Conservation (phyloP, 352 stramenopile species). For the Aphanomyces cochlioides region DNA sequence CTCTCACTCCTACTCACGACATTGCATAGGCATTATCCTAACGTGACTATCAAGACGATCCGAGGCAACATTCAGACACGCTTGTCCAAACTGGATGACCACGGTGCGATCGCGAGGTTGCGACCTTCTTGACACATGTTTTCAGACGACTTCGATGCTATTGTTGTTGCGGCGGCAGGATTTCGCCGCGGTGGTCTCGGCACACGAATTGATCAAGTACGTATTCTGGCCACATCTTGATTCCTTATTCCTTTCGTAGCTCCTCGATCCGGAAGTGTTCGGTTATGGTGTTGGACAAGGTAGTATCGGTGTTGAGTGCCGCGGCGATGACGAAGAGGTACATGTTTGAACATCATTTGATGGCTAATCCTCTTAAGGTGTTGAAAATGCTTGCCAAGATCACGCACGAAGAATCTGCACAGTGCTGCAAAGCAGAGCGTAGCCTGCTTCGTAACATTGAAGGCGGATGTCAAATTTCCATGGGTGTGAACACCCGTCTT, state of each 20-base stretch:
- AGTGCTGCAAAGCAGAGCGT: slow-evolving; percentile 76
- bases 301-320: slow-evolving; percentile 83
- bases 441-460: slow-evolving; percentile 77
- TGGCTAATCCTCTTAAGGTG: slow-evolving; percentile 36
- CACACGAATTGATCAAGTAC: slow-evolving; percentile 65
- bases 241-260: slow-evolving; percentile 30
- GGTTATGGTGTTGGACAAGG: slow-evolving; percentile 81
- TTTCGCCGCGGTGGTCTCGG: slow-evolving; percentile 70
- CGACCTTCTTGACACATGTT: neutral
- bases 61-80: slow-evolving; percentile 86
- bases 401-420: slow-evolving; percentile 66
- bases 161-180: slow-evolving; percentile 81
- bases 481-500: slow-evolving; percentile 72
- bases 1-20: neutral
- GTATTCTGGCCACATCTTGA: neutral
- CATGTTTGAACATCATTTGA: slow-evolving; percentile 11
- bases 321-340: slow-evolving; percentile 59
- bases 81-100: slow-evolving; percentile 77
- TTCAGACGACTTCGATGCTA: slow-evolving; percentile 74
- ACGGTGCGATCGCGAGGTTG: slow-evolving; percentile 24
- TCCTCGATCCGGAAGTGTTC: slow-evolving; percentile 66
- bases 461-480: slow-evolving; percentile 85
- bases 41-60: slow-evolving; percentile 78
- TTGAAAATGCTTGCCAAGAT: slow-evolving; percentile 76
- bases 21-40: slow-evolving; percentile 48